Evolutionary conservation across 495 filamentous ascomycete genomes (phyloP), one percentile per base, ranked within the genome.

Genomic region (Bacidia gigantensis): DNA sequence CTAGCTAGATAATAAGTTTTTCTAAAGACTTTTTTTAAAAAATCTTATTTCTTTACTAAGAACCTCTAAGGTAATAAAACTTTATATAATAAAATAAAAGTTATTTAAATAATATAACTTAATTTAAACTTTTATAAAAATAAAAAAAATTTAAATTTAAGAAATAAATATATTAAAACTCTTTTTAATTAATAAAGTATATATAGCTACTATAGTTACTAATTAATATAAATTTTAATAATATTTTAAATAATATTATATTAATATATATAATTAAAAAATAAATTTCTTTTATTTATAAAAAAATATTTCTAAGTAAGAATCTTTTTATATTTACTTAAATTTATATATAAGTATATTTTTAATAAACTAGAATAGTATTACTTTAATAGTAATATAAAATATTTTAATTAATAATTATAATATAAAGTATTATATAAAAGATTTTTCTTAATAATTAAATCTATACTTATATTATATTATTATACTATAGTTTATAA

Each of bases 391-490:
- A 3, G 14, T 45, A 45, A 11, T 11, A 45, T 11, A 11, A 12
- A 22, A 45, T 45, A 11, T 50, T 38, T 41, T 51, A 51, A 18
- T 40, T 11, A 35, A 51, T 22, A 2, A n/a, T 39, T 35, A 39
- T 35, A 11, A 20, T 39, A 39, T 39, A 1, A 2, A 22, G 17
- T 35, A 38, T 51, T 21, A 20, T 41, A 9, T 18, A 3, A 41
- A 45, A 11, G 7, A 18, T 26, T 52, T 22, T 22, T 46, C 46
- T 22, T 45, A 45, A 46, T 26, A 52, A 26, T 26, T 11, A 52
- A 38, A 51, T 20, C 12, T 51, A 40, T 51, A 21, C 14, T n/a
- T 2, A 20, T 12, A 50, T 29, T 29, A 32, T 12, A 1, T 40
- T 51, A 51, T 21, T 21, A 42, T 11, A 2, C 21, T 40, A 39